Evolutionary conservation across 768 basidiomycete genomes (phyloP), one percentile per base, ranked within the genome.

Genomic region (Boletellus ananas): DNA sequence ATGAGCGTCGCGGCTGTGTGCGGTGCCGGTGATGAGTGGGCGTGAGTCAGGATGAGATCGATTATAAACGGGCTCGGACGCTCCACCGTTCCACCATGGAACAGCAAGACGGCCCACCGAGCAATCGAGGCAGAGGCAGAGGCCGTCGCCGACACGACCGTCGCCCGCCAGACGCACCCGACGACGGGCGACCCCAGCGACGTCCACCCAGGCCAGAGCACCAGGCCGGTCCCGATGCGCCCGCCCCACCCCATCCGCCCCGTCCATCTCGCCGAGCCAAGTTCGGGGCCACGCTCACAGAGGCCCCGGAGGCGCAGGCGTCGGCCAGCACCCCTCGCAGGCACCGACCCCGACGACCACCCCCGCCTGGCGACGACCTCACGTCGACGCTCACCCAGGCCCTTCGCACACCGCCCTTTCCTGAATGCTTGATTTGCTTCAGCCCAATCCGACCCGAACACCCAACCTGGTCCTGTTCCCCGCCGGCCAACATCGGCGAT

Each of bases 391-490:
- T 93, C 48, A 87, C 77, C 16, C 78, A 77, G 21, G 76, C 77
- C 6, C 74, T 94, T 25, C 79, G 80, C 54, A 79, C 79, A 0
- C 78, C 84, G 1, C 89, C 91, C 3, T 88, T 80, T 54, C 78
- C 81, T 1, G 90, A 91, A 60, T 92, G 90, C 58, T 73, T 82
- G 17, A 94, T 86, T 57, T 98, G 95, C 65, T 94, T 94, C 67
- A 80, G 79, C 31, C 55, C 84, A 0, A 83, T 97, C 36, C 79
- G 82, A 31, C 92, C 92, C 2, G 79, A 79, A 3, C 85, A 95
- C 48, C 77, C 81, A 4, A 90, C 85, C 1, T 94, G 93, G 90
- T 93, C 90, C 0, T 97, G 95, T 66, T 83, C 85, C 9, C 84
- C 86, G 3, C 75, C 79, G 0, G 29, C 29, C 42, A 12, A 33